Evolutionary conservation across 169 alveolate genomes (phyloP).

Genomic region (Cryptosporidium tyzzeri): DNA sequence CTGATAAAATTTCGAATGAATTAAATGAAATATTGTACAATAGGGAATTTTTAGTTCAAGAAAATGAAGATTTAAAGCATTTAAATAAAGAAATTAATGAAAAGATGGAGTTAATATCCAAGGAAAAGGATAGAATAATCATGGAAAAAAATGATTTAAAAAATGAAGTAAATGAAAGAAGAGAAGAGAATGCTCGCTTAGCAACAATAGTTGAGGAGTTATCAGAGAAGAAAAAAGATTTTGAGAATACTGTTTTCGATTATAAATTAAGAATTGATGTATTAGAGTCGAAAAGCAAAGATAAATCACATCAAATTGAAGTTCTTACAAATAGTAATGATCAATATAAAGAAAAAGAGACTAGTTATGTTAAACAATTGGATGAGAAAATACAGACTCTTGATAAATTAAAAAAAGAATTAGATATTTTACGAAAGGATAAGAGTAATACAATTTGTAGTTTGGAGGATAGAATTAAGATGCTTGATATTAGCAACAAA

Average conservation of each 20-base stretch:
- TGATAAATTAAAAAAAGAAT: slow-evolving; percentile 35
- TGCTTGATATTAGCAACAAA: slow-evolving; percentile 48
- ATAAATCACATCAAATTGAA: neutral
- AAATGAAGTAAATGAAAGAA: neutral
- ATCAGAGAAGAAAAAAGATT: neutral
- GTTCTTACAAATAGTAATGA: neutral
- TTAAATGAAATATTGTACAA: neutral
- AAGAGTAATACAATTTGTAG: neutral
- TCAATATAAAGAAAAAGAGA: neutral
- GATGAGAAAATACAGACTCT: slow-evolving; percentile 11
- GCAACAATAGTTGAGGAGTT: neutral
- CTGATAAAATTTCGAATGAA: slow-evolving; percentile 24
- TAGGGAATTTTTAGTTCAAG: slow-evolving; percentile 4
- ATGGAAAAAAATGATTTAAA: neutral
- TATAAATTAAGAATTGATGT: slow-evolving; percentile 1
- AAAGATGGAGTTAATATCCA: slow-evolving; percentile 1
- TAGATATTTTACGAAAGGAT: slow-evolving; percentile 21
- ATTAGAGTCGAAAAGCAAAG: slow-evolving; percentile 14
- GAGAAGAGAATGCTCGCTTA: neutral
- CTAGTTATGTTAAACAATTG: slow-evolving; percentile 16
- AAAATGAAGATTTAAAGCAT: neutral
- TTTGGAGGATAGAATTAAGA: slow-evolving; percentile 69
- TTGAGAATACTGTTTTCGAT: slow-evolving; percentile 3
- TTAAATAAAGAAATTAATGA: slow-evolving; percentile 4
- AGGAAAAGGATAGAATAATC: neutral